A percentile compares a stretch with the other conserved stretches of the same genome.
phyloP scores from a whole-genome alignment of 179 eudicot species.

The Beta macrorhiza region DNA sequence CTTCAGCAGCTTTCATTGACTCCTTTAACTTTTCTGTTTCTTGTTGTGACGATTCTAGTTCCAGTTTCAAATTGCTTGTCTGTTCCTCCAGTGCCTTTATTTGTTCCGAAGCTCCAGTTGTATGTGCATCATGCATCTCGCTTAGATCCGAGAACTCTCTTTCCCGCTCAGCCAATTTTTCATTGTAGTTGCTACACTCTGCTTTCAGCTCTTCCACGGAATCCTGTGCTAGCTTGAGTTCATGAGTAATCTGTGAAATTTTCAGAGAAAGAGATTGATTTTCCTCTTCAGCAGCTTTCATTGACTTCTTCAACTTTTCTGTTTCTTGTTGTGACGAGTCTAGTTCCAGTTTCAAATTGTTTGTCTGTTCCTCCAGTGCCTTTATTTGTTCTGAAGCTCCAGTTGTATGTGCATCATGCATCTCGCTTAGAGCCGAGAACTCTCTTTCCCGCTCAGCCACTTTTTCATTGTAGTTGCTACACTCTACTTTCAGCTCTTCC shows the following conservation, averaged over 20 bases:
- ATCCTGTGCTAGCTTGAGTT: constrained; percentile 24
- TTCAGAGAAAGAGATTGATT: constrained; percentile 14
- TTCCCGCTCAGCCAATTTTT: constrained; percentile 28
- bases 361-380: constrained; percentile 30
- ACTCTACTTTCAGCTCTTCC: constrained; percentile 33
- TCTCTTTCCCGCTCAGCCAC: constrained; percentile 30
- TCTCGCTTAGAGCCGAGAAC: constrained; percentile 21
- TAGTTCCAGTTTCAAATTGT: constrained; percentile 25
- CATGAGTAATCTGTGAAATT: constrained; percentile 12
- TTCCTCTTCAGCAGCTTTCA: constrained; percentile 26
- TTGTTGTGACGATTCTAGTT: constrained; percentile 30
- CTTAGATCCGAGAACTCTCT: constrained; percentile 22
- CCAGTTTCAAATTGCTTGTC: constrained; percentile 19
- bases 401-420: constrained; percentile 23
- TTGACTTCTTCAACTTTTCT: constrained; percentile 23
- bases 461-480: constrained; percentile 29
- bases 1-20: constrained; percentile 18
- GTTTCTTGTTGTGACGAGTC: constrained; percentile 30
- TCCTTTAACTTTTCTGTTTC: constrained; percentile 23
- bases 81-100: constrained; percentile 33
- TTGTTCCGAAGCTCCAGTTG: constrained; percentile 21
- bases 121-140: constrained; percentile 24
- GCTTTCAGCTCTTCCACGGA: constrained; percentile 24
- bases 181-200: constrained; percentile 28
- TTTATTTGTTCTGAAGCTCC: constrained; percentile 28